Evolutionary conservation across 495 filamentous ascomycete genomes (phyloP).

Genomic region (Daldinia grandis): DNA sequence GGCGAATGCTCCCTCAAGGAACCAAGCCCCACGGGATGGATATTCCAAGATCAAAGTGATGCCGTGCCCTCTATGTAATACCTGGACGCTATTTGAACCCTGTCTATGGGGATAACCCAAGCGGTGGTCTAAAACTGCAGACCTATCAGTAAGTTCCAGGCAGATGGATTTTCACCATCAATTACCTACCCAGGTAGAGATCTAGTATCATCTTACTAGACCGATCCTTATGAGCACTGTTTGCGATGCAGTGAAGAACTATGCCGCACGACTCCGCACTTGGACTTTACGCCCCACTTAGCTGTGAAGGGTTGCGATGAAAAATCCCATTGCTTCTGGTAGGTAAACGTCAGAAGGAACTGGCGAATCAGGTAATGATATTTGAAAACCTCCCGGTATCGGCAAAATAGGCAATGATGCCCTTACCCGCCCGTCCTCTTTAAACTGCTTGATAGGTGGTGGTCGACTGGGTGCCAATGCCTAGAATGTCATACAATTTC

Average conservation of each 20-base stretch:
- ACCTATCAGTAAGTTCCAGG: not conserved
- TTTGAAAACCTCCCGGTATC: not conserved
- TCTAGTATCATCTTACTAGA: not conserved
- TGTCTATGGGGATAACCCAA: not conserved
- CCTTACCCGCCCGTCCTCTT: not conserved
- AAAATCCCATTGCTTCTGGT: not conserved
- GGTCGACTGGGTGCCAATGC: not conserved
- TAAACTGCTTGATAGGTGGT: not conserved
- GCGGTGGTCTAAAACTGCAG: too few species aligned
- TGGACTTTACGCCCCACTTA: not conserved
- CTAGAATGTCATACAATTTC: constrained; percentile 36
- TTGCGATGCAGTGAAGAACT: not conserved
- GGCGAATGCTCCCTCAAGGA: too few species aligned
- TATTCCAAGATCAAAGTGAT: too few species aligned
- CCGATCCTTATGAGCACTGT: not conserved
- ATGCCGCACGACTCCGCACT: not conserved
- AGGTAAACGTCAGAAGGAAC: not conserved
- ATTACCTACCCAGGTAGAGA: not conserved
- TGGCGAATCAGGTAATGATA: not conserved
- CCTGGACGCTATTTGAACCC: not conserved
- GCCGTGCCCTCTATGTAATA: not conserved
- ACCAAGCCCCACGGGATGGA: too few species aligned
- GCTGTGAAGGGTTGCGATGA: not conserved
- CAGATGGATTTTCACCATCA: not conserved
- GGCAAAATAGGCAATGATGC: not conserved